phyloP scores from a whole-genome alignment of 768 basidiomycete genomes.

The Termitomyces sp. region DNA sequence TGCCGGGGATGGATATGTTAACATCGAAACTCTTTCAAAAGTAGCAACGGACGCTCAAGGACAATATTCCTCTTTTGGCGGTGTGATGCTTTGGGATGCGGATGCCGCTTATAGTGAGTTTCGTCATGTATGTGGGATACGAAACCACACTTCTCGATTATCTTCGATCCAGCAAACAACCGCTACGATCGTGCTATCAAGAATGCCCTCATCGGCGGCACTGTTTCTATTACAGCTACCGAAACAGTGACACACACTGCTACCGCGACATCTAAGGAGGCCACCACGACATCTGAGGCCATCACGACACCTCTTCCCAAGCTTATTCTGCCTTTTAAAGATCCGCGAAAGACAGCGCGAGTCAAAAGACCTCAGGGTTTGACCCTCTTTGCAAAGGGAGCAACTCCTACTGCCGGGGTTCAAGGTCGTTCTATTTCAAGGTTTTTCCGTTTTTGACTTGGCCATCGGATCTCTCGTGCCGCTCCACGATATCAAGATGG shows the following conservation, averaged over 20 bases:
- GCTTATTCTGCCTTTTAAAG: constrained; percentile 16
- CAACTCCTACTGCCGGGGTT: constrained; percentile 1
- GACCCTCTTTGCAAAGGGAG: constrained; percentile 11
- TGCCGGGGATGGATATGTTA: constrained; percentile 49
- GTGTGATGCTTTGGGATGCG: constrained; percentile 45
- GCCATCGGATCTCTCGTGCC: not conserved
- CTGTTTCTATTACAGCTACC: constrained; percentile 3
- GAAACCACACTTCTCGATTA: not conserved
- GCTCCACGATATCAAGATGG: not conserved
- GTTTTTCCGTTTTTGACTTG: constrained; percentile 20
- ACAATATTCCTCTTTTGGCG: constrained; percentile 56
- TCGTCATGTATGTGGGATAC: constrained; percentile 14
- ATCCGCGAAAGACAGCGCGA: constrained; percentile 27
- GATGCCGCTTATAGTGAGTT: constrained; percentile 35
- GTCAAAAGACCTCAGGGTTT: constrained; percentile 24
- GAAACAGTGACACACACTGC: not conserved
- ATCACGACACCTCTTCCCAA: constrained; percentile 7
- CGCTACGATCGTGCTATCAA: constrained; percentile 47
- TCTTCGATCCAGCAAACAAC: constrained; percentile 30
- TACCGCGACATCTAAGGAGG: not conserved
- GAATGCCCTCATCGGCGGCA: constrained; percentile 29
- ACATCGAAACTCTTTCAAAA: constrained; percentile 32
- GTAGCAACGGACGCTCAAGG: constrained; percentile 39
- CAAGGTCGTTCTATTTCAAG: constrained; percentile 17
- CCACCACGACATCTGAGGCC: not conserved